These are phyloP conservation scores for Leccinum variabile DNA, from an alignment of 1,284 basidiomycete species.

Conservation along the genomic window DNA sequence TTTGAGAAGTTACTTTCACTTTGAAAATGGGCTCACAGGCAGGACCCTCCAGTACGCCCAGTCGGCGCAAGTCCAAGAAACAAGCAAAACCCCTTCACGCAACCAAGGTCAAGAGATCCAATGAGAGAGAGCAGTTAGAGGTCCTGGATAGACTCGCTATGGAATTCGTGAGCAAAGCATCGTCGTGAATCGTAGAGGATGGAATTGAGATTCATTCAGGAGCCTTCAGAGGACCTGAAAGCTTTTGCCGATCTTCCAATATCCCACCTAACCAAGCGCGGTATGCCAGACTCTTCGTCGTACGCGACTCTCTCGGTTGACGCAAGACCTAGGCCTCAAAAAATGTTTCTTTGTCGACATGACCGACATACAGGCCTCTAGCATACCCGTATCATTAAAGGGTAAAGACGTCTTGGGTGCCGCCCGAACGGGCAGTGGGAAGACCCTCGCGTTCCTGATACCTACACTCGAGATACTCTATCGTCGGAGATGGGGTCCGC, in stretches of 20 bases:
- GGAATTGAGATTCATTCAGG: conserved; percentile 39
- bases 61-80: conserved; percentile 23
- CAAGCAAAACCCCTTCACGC: conserved; percentile 14
- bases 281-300: conserved; percentile 36
- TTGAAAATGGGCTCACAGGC: conserved; percentile 20
- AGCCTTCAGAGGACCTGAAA: conserved; percentile 44
- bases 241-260: conserved; percentile 70
- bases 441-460: conserved; percentile 82
- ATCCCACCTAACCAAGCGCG: conserved; percentile 67
- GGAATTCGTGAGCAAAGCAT: conserved; percentile 52
- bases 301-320: neutral
- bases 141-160: conserved; percentile 52
- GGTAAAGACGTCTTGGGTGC: conserved; percentile 75
- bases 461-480: conserved; percentile 78
- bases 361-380: conserved; percentile 78
- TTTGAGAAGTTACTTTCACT: neutral
- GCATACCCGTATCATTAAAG: conserved; percentile 64
- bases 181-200: conserved; percentile 2
- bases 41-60: conserved; percentile 18
- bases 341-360: conserved; percentile 83
- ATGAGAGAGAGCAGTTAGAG: conserved; percentile 56
- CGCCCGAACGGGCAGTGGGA: conserved; percentile 80
- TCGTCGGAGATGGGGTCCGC: conserved; percentile 74
- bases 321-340: conserved; percentile 61
- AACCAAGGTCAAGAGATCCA: conserved; percentile 44